A percentile compares a stretch with the other conserved stretches of the same genome.
phyloP scores from a whole-genome alignment of 441 rosid species.

The Sinapis alba region DNA sequence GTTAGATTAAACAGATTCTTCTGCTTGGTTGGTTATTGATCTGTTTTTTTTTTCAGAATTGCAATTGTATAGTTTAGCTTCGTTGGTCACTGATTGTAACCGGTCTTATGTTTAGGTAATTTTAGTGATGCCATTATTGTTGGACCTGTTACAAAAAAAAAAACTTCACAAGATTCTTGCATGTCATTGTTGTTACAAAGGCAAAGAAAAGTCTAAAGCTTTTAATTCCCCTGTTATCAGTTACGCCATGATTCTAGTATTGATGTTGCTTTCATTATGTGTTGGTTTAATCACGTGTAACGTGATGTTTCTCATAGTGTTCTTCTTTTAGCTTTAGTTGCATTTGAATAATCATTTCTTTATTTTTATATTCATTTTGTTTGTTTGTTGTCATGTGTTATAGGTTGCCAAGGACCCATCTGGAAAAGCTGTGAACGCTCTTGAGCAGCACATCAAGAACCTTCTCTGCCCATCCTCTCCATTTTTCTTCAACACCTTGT shows the following conservation, averaged over 20 bases:
- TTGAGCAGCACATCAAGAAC: constrained; percentile 93
- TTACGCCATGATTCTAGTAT: constrained; percentile 28
- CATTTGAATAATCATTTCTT: neutral
- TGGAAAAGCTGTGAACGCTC: constrained; percentile 85
- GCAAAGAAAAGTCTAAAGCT: neutral
- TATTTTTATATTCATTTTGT: neutral
- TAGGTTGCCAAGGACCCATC: constrained; percentile 83
- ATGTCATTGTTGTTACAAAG: constrained; percentile 21
- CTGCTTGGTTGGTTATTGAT: constrained; percentile 3
- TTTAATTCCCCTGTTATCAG: constrained; percentile 12
- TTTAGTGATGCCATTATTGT: neutral
- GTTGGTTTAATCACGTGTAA: constrained; percentile 33
- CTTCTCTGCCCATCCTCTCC: constrained; percentile 71
- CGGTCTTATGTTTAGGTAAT: neutral
- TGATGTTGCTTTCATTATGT: constrained; percentile 22
- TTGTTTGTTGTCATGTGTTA: constrained; percentile 26
- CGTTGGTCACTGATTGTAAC: neutral
- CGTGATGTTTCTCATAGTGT: constrained; percentile 1
- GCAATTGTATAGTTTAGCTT: neutral
- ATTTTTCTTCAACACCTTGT: constrained; percentile 82
- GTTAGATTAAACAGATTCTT: neutral
- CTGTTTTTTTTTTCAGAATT: constrained; percentile 1
- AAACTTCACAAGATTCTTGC: constrained; percentile 33
- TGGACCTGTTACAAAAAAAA: no score
- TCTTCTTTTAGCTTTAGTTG: neutral